Conservation (phyloP, 495 filamentous ascomycete genomes). For the Coniosporium apollinis region DNA sequence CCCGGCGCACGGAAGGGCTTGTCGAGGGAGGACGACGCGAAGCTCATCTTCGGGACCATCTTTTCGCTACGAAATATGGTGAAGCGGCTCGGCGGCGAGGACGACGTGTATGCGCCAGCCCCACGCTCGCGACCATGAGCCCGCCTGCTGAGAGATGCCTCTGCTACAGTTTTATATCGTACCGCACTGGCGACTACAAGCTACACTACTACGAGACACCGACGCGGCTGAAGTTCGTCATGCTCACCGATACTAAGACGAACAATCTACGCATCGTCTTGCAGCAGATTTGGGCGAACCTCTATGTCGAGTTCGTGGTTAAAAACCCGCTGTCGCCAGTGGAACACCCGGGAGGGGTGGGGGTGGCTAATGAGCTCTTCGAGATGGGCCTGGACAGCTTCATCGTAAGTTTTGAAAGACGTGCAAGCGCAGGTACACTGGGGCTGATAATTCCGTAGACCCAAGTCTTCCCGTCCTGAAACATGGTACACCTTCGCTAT, state of each 20-base stretch:
- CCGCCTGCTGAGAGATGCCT: constrained; percentile 3
- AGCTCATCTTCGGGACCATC: constrained; percentile 90
- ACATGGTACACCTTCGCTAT: no score
- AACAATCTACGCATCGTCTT: constrained; percentile 82
- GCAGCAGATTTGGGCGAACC: constrained; percentile 96
- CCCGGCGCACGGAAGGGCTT: constrained; percentile 25
- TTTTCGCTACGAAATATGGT: constrained; percentile 96
- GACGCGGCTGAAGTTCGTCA: constrained; percentile 86
- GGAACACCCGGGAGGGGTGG: constrained; percentile 74
- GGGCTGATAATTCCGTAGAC: background rate
- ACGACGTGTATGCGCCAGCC: constrained; percentile 51
- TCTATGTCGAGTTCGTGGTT: constrained; percentile 93
- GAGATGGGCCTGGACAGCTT: constrained; percentile 83
- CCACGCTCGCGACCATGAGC: background rate
- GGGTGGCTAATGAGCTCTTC: constrained; percentile 88
- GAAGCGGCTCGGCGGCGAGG: constrained; percentile 76
- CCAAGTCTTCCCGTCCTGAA: background rate
- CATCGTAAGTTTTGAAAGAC: constrained; percentile 29
- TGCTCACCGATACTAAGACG: constrained; percentile 83
- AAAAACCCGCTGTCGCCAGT: constrained; percentile 85
- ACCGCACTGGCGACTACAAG: constrained; percentile 85
- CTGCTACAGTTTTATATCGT: constrained; percentile 62
- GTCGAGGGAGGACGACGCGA: constrained; percentile 73
- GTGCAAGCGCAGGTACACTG: background rate
- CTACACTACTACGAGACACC: constrained; percentile 98